Base-by-base conservation (phyloP, 2,329 filamentous ascomycete species). In the Geosmithia flava region DNA sequence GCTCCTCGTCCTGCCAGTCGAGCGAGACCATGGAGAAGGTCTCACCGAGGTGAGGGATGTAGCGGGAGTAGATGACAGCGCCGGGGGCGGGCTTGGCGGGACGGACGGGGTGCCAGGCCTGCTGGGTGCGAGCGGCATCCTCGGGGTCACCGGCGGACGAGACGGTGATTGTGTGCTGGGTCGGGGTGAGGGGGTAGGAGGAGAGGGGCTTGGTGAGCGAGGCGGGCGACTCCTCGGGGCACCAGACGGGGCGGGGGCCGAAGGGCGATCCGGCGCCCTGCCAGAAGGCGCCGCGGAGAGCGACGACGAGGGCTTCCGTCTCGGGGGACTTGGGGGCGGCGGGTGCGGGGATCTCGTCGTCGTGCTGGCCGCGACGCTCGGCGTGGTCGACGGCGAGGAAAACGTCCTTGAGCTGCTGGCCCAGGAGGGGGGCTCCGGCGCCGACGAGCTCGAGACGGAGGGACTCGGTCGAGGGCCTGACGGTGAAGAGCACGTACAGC, bases 11-110 rank as follows among this genome's bases (percentile, higher is more conserved):
- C 30, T 71, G 58, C 64, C 77, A 85, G 61, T 90, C 81, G 1
- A 91, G 72, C 11, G 78, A 80, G n/a, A 85, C 71, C 70, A 90
- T 84, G 51, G 81, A 86, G 62, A 90, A 90, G 53, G 78, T 83
- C 69, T 90, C 82, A 51, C 79, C 70, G 41, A 90, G 70, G 57
- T 89, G 80, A 7, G 85, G 84, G 51, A 90, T 82, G 69, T 82
- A 90, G 49, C 86, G 80, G 59, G 83, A 87, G 68, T 91, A 91
- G 54, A 86, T 74, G 51, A 84, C 74, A 1, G 81, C 76, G 3
- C 84, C 83, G 0, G 83, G 82, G 2, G 70, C 67, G 5, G 86
- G 85, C 67, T 91, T 90, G 33, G 79, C 73, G 1, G 80, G 79
- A 8, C 86, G 80, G 7, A 83, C 71, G 3, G 85, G 85, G 63